A percentile compares a stretch with the other conserved stretches of the same genome.
phyloP scores from a whole-genome alignment of 192 early-diverging fungal genomes.

The Dispira parvispora region DNA sequence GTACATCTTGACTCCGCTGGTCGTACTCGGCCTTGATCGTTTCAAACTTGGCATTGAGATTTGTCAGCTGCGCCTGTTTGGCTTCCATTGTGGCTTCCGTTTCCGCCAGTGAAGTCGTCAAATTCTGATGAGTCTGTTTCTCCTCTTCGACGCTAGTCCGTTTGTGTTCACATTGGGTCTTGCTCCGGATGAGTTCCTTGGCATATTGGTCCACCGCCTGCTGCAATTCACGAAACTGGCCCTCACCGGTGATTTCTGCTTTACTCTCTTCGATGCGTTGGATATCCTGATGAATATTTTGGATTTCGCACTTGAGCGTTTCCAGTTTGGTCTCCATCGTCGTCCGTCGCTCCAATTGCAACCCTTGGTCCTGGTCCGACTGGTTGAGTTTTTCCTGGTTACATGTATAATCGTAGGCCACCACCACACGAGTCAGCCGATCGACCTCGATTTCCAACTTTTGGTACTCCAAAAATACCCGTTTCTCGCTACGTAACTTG shows the following conservation, averaged over 20 bases:
- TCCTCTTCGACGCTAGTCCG: constrained; percentile 64
- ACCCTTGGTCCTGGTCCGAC: constrained; percentile 16
- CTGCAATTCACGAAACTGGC: constrained; percentile 56
- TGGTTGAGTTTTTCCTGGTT: constrained; percentile 41
- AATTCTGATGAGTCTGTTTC: constrained; percentile 21
- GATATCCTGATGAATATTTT: constrained; percentile 41
- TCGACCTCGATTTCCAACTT: constrained; percentile 85
- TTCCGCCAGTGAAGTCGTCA: constrained; percentile 20
- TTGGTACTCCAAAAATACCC: constrained; percentile 81
- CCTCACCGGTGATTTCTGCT: constrained; percentile 36
- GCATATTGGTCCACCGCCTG: constrained; percentile 49
- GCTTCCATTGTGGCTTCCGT: constrained; percentile 16
- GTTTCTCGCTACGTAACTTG: constrained; percentile 70
- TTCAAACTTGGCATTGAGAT: constrained; percentile 18
- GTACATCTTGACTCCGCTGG: constrained; percentile 20
- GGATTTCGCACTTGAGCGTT: constrained; percentile 42
- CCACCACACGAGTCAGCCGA: constrained; percentile 53
- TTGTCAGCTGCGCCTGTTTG: constrained; percentile 13
- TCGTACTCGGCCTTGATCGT: constrained; percentile 25
- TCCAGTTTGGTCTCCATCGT: constrained; percentile 26
- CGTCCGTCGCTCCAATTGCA: constrained; percentile 17
- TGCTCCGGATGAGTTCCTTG: constrained; percentile 65
- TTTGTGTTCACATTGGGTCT: constrained; percentile 74
- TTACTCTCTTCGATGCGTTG: constrained; percentile 26
- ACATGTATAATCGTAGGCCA: constrained; percentile 69